These are phyloP conservation scores for Acanthamoeba castellanii DNA, from an alignment of 208 protist species.

Conservation along the genomic window DNA sequence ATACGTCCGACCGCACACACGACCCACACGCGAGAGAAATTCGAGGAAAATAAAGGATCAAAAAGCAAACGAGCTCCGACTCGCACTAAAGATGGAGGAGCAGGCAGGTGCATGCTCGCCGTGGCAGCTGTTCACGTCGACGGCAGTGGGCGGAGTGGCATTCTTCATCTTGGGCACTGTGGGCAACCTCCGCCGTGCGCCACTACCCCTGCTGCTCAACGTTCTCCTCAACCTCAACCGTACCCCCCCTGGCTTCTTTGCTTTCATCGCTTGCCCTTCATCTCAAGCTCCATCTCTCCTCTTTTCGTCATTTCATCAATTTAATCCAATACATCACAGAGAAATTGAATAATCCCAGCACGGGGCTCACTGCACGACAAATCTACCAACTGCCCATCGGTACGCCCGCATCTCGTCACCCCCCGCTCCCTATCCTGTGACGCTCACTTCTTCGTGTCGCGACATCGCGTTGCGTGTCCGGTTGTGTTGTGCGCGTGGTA, in stretches of 20 bases:
- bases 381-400: slow-evolving; percentile 1
- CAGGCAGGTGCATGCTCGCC: background rate
- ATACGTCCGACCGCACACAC: background rate
- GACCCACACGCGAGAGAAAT: background rate
- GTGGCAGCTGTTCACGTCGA: background rate
- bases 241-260: background rate
- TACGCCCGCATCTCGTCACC: background rate
- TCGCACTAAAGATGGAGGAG: background rate
- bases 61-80: background rate
- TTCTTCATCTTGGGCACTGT: slow-evolving; percentile 18
- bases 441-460: background rate
- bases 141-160: background rate
- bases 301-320: background rate
- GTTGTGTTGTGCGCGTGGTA: background rate
- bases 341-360: background rate
- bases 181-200: slow-evolving; percentile 30
- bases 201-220: slow-evolving; percentile 8
- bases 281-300: background rate
- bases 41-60: background rate
- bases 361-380: background rate
- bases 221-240: slow-evolving; percentile 11
- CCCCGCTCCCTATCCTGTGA: background rate
- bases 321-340: background rate
- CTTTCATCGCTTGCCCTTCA: too few species aligned
- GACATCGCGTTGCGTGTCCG: background rate